Base-by-base conservation (phyloP, 768 basidiomycete genomes). In the Terana coerulea region DNA sequence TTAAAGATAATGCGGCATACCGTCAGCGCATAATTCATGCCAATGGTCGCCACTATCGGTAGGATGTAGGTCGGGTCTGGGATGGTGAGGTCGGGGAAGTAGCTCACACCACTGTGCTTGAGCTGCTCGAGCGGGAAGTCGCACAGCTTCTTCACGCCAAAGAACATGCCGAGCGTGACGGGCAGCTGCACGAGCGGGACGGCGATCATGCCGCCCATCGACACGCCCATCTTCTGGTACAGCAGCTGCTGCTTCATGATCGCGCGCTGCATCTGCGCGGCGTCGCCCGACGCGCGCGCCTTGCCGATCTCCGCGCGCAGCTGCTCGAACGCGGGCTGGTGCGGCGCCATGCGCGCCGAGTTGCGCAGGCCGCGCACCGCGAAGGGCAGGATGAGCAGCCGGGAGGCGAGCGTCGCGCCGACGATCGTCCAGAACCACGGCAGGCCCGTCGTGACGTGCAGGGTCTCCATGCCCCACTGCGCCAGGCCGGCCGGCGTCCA, bases 371-470 rank as follows among this genome's bases (percentile, higher is more conserved):
- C 75, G 48, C 72, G 70, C 43, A 91, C 69, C 22, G 77, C 69
- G 58, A 86, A 69, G 2, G 88, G 88, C 46, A 90, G 64, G 40
- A 88, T 73, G 43, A 76, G 40, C 17, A 77, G 43, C 19, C 86
- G 82, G 73, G 86, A 81, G 62, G 83, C 61, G 10, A 85, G 49
- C 24, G 84, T 80, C 25, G 83, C 81, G 4, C 69, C 71, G 37
- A 91, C 68, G 67, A 94, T 88, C 42, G 90, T 86, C 75, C 83
- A 81, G 72, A 88, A 88, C 91, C 92, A 94, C 0, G 87, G 84
- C 53, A 92, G 67, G 31, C 83, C 84, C 0, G 81, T 80, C 42
- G 74, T 67, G 45, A 91, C 83, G 56, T 91, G 81, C 47, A 90
- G 65, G 42, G 81, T 55, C 65, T 92, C 89, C 43, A 88, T 71